These are phyloP conservation scores for Lactarius tabidus DNA, from an alignment of 768 basidiomycete species.

Conservation along the genomic window DNA sequence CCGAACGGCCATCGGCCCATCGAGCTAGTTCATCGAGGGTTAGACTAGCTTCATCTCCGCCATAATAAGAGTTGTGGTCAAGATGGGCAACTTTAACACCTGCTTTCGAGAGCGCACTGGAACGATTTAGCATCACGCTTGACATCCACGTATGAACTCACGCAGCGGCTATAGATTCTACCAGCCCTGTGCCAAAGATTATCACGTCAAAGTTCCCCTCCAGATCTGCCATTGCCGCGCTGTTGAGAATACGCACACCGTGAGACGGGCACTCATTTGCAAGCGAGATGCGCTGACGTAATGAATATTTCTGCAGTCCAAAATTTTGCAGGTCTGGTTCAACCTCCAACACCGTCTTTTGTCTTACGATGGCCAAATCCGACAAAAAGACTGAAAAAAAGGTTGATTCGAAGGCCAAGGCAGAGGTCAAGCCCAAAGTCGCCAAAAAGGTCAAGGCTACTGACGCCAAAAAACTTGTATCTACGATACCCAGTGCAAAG, in stretches of 20 bases:
- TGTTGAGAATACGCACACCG: background rate
- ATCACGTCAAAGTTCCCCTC: constrained; percentile 57
- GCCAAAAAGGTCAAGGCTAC: constrained; percentile 39
- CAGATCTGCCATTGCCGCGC: constrained; percentile 8
- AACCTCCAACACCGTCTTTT: constrained; percentile 11
- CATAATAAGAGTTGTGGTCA: constrained; percentile 83
- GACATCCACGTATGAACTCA: constrained; percentile 41
- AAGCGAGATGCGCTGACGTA: constrained; percentile 12
- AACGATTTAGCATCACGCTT: constrained; percentile 14
- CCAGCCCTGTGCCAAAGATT: constrained; percentile 73
- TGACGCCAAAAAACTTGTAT: constrained; percentile 27
- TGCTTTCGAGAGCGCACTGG: constrained; percentile 82
- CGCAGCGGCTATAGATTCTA: constrained; percentile 87
- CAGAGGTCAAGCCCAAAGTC: constrained; percentile 31
- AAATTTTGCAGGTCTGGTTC: constrained; percentile 22
- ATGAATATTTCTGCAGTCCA: background rate
- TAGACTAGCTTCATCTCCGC: constrained; percentile 74
- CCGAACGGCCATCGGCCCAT: constrained; percentile 52
- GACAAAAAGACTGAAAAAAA: constrained; percentile 40
- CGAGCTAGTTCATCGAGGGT: constrained; percentile 72
- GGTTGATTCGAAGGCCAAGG: constrained; percentile 37
- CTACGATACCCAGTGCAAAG: constrained; percentile 24
- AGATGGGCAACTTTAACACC: constrained; percentile 87
- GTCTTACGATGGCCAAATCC: constrained; percentile 38
- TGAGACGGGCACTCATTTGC: background rate